These are phyloP conservation scores for Alternaria panax DNA, from an alignment of 2,329 filamentous ascomycete species.

Conservation along the genomic window DNA sequence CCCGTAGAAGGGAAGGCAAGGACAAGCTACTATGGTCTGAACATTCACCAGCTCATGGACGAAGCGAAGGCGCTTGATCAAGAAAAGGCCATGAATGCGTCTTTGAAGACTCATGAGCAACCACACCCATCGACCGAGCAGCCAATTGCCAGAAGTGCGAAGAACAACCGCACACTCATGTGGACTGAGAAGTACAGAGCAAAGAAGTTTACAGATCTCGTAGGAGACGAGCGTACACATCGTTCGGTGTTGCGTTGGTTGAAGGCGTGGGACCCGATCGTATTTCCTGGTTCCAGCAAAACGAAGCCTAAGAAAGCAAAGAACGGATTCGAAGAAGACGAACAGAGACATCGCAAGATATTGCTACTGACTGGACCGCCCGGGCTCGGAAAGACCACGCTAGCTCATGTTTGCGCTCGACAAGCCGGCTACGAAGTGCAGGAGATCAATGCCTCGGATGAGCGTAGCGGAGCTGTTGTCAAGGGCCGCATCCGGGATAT, in stretches of 20 bases:
- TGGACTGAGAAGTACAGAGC: slow-evolving; percentile 99
- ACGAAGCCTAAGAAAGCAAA: slow-evolving; percentile 60
- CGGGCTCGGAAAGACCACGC: slow-evolving; percentile 91
- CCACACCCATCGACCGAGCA: slow-evolving; percentile 52
- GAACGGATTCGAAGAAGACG: slow-evolving; percentile 64
- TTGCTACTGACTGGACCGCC: slow-evolving; percentile 90
- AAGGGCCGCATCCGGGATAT: slow-evolving; percentile 90
- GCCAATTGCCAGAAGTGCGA: slow-evolving; percentile 29
- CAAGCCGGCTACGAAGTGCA: slow-evolving; percentile 97
- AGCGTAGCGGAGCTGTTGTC: slow-evolving; percentile 87
- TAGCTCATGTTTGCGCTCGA: slow-evolving; percentile 93
- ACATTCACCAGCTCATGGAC: slow-evolving; percentile 84
- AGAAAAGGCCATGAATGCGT: slow-evolving; percentile 42
- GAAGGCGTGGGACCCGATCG: slow-evolving; percentile 90
- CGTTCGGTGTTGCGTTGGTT: slow-evolving; percentile 89
- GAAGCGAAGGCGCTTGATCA: slow-evolving; percentile 69
- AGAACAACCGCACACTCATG: slow-evolving; percentile 62
- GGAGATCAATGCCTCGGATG: slow-evolving; percentile 98
- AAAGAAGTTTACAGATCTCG: slow-evolving; percentile 87
- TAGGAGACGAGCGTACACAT: slow-evolving; percentile 94
- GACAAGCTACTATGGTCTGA: slow-evolving; percentile 87
- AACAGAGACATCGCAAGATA: slow-evolving; percentile 84
- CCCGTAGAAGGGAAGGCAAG: slow-evolving; percentile 70
- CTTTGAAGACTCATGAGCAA: slow-evolving; percentile 30
- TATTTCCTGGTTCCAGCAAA: slow-evolving; percentile 80